Evolutionary conservation across 164 flowering plant genomes (phyloP).

Genomic region (Vitis amurensis): DNA sequence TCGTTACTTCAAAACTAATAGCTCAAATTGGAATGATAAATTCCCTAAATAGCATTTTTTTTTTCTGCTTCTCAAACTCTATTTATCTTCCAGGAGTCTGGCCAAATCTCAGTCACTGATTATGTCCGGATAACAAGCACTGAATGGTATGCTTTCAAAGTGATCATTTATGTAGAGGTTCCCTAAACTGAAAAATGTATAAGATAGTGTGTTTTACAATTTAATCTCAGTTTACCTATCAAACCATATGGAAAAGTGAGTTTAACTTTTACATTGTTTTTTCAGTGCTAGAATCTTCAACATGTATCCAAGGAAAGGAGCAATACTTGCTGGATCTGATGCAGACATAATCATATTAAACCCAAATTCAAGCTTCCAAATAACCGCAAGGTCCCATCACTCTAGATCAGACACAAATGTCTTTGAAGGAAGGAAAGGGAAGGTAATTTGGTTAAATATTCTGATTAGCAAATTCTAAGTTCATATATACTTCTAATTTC

Average conservation of each 20-base stretch:
- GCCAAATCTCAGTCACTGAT: slow-evolving; percentile 78
- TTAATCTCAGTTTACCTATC: background rate
- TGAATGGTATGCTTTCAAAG: slow-evolving; percentile 58
- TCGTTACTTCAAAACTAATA: background rate
- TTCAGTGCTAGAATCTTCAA: slow-evolving; percentile 90
- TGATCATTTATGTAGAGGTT: background rate
- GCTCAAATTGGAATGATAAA: slow-evolving; percentile 1
- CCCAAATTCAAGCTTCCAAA: slow-evolving; percentile 78
- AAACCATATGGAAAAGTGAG: background rate
- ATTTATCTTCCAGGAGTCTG: slow-evolving; percentile 65
- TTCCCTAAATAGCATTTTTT: background rate
- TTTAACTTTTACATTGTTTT: background rate
- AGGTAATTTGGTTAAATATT: slow-evolving; percentile 45
- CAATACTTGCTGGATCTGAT: slow-evolving; percentile 89
- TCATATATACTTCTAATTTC: too few relatives aligned
- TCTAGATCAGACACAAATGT: slow-evolving; percentile 86
- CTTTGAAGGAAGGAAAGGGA: slow-evolving; percentile 75
- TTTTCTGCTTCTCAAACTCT: background rate
- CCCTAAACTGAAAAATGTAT: background rate
- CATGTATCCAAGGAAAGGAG: slow-evolving; percentile 95
- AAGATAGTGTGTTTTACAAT: background rate
- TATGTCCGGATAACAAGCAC: slow-evolving; percentile 90
- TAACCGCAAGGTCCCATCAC: slow-evolving; percentile 71
- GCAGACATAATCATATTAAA: slow-evolving; percentile 91
- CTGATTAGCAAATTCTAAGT: too few relatives aligned